These are phyloP conservation scores for Telopea speciosissima DNA, from an alignment of 177 flowering plant genomes.

Conservation along the genomic window DNA sequence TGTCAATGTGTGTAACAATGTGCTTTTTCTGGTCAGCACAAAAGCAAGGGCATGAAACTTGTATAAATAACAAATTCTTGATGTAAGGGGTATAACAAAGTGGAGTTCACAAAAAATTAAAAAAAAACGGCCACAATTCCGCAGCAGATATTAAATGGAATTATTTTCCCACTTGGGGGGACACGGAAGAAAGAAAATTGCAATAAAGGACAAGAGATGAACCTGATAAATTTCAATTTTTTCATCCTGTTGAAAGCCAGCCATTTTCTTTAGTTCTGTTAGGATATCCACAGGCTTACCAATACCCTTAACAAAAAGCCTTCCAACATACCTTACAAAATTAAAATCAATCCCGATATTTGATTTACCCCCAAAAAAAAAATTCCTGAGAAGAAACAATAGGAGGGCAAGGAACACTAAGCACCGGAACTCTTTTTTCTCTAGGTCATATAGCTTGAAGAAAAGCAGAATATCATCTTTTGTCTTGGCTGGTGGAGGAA, in stretches of 20 bases:
- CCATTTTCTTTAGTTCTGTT: conserved; percentile 55
- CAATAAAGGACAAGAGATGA: not conserved
- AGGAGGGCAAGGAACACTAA: not conserved
- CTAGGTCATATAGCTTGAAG: too few species aligned
- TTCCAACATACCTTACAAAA: conserved; percentile 59
- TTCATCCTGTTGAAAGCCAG: conserved; percentile 57
- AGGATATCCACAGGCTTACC: conserved; percentile 57
- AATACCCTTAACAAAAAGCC: too few species aligned
- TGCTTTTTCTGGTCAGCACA: conserved; percentile 60
- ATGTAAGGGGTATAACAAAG: not conserved
- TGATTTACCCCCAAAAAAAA: not conserved
- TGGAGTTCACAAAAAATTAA: not conserved
- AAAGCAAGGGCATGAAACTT: conserved; percentile 12
- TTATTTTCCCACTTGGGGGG: too few species aligned
- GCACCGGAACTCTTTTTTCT: conserved; percentile 59
- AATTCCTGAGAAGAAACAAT: too few species aligned
- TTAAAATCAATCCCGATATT: not conserved
- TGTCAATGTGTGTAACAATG: conserved; percentile 62
- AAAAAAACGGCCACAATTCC: not conserved
- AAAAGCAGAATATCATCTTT: too few species aligned
- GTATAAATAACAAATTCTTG: not conserved
- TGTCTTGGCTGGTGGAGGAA: too few species aligned
- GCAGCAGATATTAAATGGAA: not conserved
- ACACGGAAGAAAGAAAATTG: not conserved
- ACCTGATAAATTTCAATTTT: conserved; percentile 77